Base-by-base conservation (phyloP, 2,329 filamentous ascomycete genomes). In the Cladosporium austrohemisphaericum region DNA sequence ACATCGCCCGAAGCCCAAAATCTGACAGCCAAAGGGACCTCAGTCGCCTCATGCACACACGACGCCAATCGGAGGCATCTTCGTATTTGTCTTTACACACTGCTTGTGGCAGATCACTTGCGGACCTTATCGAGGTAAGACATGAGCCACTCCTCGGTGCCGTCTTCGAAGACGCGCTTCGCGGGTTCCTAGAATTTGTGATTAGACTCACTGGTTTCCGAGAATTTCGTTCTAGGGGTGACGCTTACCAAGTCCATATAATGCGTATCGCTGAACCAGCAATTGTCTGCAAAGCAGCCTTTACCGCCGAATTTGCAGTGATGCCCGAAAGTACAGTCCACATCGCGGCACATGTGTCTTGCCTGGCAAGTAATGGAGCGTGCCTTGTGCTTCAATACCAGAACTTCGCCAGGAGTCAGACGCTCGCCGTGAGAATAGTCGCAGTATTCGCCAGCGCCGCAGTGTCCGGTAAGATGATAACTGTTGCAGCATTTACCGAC, bases 271-370 rank as follows among this genome's bases (percentile, higher is more conserved):
- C 55, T 54, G 29, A 73, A 66, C 33, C 69, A 64, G 56, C 72
- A 75, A 7, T 64, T 59, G 49, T 70, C 68, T 8, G 59, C 52
- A 16, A 66, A 59, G 38, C 70, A 65, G 25, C 67, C 63, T 9
- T 53, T 59, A 10, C 63, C 60, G 22, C 63, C 69, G 13, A 59
- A 63, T 40, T 67, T 70, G 54, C 64, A 69, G n/a, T 67, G 52
- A 55, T 75, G 72, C 1, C 71, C 71, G 32, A 68, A 55, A 31
- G 67, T 69, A 55, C 72, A 74, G 28, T 70, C 62, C 31, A 70
- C 55, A 32, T 72, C 68, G 23, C 68, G 59, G 49, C 72, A 74
- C 13, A 58, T 57, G n/a, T 45, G 45, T 14, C 60, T 55, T 13
- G 66, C 57, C 22, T 65, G 63, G 52, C 72, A 75, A 5, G 60